A percentile compares a stretch with the other conserved stretches of the same genome.
phyloP scores from a whole-genome alignment of 1,284 basidiomycete genomes.

The Tylopilus sp. region DNA sequence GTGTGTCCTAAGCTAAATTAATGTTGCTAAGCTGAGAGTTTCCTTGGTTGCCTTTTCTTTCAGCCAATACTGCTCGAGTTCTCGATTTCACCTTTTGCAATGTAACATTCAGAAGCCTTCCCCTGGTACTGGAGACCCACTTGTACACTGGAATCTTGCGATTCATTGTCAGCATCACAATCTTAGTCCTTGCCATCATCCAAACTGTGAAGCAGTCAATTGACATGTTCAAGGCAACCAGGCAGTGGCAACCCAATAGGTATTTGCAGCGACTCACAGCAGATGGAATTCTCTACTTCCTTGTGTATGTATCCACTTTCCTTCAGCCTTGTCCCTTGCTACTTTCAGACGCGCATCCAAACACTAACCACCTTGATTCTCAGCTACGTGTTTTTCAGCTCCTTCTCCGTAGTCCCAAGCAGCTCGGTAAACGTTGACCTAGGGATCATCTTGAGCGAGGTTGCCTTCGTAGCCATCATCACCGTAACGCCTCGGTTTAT shows the following conservation, averaged over 20 bases:
- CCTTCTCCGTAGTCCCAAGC: neutral
- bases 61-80: neutral
- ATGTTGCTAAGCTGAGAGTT: too few relatives aligned
- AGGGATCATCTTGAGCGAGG: too few relatives aligned
- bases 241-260: too few relatives aligned
- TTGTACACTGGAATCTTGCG: neutral
- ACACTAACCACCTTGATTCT: neutral
- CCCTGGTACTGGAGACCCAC: neutral
- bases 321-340: neutral
- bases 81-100: too few relatives aligned
- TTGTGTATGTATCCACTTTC: neutral
- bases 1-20: neutral
- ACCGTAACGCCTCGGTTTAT: too few relatives aligned
- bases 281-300: neutral
- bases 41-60: neutral
- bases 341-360: neutral
- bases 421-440: too few relatives aligned
- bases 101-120: neutral
- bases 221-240: too few relatives aligned
- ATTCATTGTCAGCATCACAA: neutral
- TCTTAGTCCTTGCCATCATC: too few relatives aligned
- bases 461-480: too few relatives aligned
- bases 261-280: too few relatives aligned
- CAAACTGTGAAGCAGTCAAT: too few relatives aligned
- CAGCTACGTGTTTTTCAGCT: neutral